These are phyloP conservation scores for Lentinus tigrinus DNA, from an alignment of 768 basidiomycete species.

Conservation along the genomic window DNA sequence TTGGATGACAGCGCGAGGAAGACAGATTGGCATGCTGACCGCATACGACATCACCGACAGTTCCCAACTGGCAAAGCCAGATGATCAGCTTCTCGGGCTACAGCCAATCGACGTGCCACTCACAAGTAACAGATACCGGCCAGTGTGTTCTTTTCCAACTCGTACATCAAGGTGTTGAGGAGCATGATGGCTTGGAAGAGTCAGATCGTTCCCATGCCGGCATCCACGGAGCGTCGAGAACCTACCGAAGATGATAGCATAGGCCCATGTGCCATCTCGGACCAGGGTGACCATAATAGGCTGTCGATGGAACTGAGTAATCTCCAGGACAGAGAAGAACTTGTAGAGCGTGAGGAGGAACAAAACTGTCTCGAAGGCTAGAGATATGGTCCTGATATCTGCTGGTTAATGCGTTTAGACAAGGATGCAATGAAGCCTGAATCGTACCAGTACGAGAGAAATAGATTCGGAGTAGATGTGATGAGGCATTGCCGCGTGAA, in stretches of 20 bases:
- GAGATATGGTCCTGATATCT: constrained; percentile 7
- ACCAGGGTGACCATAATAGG: constrained; percentile 1
- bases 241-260: constrained; percentile 13
- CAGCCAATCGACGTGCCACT: neutral
- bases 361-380: constrained; percentile 13
- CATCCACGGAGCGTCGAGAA: no score
- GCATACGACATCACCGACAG: constrained; percentile 15
- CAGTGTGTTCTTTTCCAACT: constrained; percentile 13
- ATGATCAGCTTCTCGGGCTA: neutral
- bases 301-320: neutral
- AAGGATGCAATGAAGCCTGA: no score
- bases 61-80: constrained; percentile 6
- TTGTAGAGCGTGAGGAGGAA: constrained; percentile 12
- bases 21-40: neutral
- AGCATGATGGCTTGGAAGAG: constrained; percentile 14
- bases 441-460: constrained; percentile 8
- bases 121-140: constrained; percentile 20
- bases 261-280: constrained; percentile 17
- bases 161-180: constrained; percentile 20
- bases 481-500: constrained; percentile 11
- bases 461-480: constrained; percentile 1
- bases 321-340: neutral
- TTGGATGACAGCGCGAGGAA: neutral
- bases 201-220: no score
- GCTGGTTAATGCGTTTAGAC: no score